Evolutionary conservation across 768 basidiomycete genomes (phyloP), one percentile per base, ranked within the genome.

Genomic region (Boletus reticuloceps): DNA sequence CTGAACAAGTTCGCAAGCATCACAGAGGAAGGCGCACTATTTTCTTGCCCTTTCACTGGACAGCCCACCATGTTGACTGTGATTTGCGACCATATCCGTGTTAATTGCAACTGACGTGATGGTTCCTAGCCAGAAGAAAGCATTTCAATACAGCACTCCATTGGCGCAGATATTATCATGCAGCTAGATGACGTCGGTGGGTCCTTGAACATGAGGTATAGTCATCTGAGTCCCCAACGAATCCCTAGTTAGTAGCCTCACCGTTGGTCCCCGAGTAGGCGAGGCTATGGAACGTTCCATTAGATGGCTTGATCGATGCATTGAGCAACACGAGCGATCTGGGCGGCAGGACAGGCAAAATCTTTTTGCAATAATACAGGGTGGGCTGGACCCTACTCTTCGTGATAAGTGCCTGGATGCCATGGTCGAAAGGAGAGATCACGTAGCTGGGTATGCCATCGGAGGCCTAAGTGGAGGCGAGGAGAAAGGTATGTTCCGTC

Each of bases 101-200:
- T 25, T 50, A 9, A 36, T 12, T 12, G n/a, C 43, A 54, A 36
- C 49, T 53, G 53, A 54, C 47, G 29, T 50, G 52, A 53, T 51
- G 31, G 9, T 55, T 63, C 31, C 36, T 34, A 93, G 88, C 93
- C 94, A 34, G 93, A 96, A 73, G 89, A 94, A 75, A 91, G 89
- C 63, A 94, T 95, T 40, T 83, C 85, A 16, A 89, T 93, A 63
- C 92, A 96, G 66, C 94, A 96, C 65, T 79, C 87, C 9, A 94
- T 96, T 41, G 92, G 93, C 6, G 90, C 87, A 27, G 93, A 96
- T 67, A 96, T 96, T 56, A 92, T 96, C 57, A 95, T 96, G 94
- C 93, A 92, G 68, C 79, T 94, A 17, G 92, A 94, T 68, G 92
- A 94, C 70, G 92, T 94, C 48, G 91, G 91, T 88, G 63, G 69